Percentiles rank a stretch among this genome's conserved stretches.
Conservation (phyloP, 352 stramenopile genomes). For the Globisporangium recalcitrans region DNA sequence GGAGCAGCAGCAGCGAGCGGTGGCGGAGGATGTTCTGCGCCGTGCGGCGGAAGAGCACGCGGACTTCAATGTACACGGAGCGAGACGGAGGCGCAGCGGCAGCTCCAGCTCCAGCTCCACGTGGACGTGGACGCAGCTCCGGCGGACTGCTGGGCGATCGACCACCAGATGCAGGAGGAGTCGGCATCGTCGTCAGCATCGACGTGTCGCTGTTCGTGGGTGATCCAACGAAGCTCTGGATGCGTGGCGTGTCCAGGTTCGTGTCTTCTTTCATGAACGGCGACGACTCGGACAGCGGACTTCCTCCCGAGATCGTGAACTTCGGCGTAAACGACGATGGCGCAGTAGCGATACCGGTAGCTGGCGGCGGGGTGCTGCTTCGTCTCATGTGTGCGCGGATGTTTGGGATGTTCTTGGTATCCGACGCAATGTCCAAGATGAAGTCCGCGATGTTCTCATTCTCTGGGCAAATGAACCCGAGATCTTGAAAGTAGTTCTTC, state of each 20-base stretch:
- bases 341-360: not conserved
- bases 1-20: constrained; percentile 59
- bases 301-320: constrained; percentile 25
- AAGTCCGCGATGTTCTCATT: constrained; percentile 83
- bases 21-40: constrained; percentile 70
- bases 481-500: constrained; percentile 53
- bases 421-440: constrained; percentile 68
- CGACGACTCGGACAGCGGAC: constrained; percentile 36
- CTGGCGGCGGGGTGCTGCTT: constrained; percentile 20
- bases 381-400: constrained; percentile 46
- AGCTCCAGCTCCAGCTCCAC: not conserved
- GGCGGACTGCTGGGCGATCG: constrained; percentile 25
- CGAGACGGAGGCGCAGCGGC: constrained; percentile 20
- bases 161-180: constrained; percentile 16
- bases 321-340: constrained; percentile 17
- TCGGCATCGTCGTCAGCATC: constrained; percentile 8
- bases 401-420: constrained; percentile 55
- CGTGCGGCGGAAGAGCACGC: constrained; percentile 65
- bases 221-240: constrained; percentile 31
- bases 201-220: constrained; percentile 8
- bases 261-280: constrained; percentile 53
- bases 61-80: constrained; percentile 54
- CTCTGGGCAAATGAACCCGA: constrained; percentile 63
- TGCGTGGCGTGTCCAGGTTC: constrained; percentile 39
- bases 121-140: constrained; percentile 4